phyloP scores from a whole-genome alignment of 192 early-diverging fungal genomes.

The Phlyctochytrium arcticum region DNA sequence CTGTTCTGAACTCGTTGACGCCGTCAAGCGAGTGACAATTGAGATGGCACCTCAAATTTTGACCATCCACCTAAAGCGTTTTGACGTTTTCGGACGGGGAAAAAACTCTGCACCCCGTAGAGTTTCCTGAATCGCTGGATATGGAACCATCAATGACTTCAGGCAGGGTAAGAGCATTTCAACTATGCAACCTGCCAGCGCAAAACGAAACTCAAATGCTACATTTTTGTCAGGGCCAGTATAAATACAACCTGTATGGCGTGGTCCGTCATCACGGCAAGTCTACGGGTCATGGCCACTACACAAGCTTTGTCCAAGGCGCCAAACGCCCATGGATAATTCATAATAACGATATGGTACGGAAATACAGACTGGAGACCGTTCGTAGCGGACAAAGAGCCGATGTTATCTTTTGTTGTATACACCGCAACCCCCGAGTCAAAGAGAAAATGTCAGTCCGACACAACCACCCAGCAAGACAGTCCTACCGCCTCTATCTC shows the following conservation, averaged over 20 bases:
- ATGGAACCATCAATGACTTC: not conserved
- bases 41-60: not conserved
- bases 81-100: not conserved
- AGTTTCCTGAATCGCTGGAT: not conserved
- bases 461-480: no score
- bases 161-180: not conserved
- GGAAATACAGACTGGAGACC: not conserved
- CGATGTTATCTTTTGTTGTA: not conserved
- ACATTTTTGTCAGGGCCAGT: not conserved
- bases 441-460: no score
- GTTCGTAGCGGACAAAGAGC: not conserved
- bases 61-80: not conserved
- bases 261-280: not conserved
- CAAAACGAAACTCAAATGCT: not conserved
- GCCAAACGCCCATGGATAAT: not conserved
- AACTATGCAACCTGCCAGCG: not conserved
- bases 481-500: not conserved
- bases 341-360: not conserved
- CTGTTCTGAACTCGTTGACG: not conserved
- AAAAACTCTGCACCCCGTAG: not conserved
- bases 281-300: not conserved
- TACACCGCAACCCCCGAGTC: no score
- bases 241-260: not conserved
- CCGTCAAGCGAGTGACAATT: not conserved
- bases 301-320: not conserved